Evolutionary conservation across 2,329 filamentous ascomycete genomes (phyloP), one percentile per base, ranked within the genome.

Genomic region (Aspergillus neotritici): DNA sequence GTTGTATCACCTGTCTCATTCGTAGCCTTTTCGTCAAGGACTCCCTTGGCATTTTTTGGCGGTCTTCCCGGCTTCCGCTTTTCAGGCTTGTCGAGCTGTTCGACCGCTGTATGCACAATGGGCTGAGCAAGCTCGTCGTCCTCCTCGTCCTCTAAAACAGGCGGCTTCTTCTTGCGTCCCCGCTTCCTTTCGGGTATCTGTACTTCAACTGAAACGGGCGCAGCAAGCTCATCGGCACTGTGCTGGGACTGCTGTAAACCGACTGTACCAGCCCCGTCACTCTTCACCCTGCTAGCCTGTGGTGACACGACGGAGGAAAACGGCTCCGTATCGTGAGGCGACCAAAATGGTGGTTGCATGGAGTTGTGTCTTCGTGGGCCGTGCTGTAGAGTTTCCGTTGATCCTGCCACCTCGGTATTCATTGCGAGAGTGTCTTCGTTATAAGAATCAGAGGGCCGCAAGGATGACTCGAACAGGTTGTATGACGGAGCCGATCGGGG

Each of bases 301-400:
- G 56, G 50, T 1, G 62, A 58, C 8, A 49, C 41, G 6, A 62
- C 46, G 5, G 67, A 69, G 9, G 66, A 69, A 29, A 68, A 55
- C 15, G 65, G 66, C 34, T 67, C 60, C 2, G 67, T 70, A 37
- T 69, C 66, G 34, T 66, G 65, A 6, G 64, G 64, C 4, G 66
- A 68, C 37, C 55, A 57, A n/a, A 44, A 39, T 9, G 51, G 43
- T 4, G 46, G 40, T 39, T 60, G 59, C 34, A 61, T 46, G 4
- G 60, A 58, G 34, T 61, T 56, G 14, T 56, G 55, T 30, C 58
- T 51, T 17, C 52, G 47, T 4, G 43, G 33, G 3, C 34, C 51
- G 34, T 49, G 51, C 16, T 44, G 56, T 15, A 31, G 25, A 11
- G n/a, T 47, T 45, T 6, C 37, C 47, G 8, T 39, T 33, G 7